Percentiles rank a stretch among this genome's conserved stretches.
Conservation (phyloP, 2,329 filamentous ascomycete species). For the Cercospora sesami region DNA sequence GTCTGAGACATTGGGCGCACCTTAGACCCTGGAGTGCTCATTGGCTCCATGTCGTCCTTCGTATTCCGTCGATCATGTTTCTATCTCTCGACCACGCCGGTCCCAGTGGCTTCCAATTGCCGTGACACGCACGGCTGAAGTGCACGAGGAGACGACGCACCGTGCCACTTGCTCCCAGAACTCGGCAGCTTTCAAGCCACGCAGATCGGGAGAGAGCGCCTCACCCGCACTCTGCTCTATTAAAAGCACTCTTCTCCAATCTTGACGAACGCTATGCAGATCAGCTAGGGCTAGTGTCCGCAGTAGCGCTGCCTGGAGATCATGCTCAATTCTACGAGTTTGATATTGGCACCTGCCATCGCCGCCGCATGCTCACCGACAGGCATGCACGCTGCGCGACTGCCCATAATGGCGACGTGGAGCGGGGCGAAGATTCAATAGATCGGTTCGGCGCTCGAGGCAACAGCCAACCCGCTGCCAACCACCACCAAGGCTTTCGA, state of each 20-base stretch:
- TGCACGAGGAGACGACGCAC: neutral
- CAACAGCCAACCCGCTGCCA: neutral
- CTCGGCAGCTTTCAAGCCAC: neutral
- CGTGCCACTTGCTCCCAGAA: neutral
- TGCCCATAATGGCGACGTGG: neutral
- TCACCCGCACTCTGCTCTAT: slow-evolving; percentile 1
- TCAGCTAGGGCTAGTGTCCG: slow-evolving; percentile 6
- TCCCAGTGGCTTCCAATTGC: neutral
- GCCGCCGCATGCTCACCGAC: neutral
- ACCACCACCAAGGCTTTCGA: neutral
- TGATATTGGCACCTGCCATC: neutral
- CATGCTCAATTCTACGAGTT: neutral
- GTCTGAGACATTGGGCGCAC: slow-evolving; percentile 3
- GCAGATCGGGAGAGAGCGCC: slow-evolving; percentile 8
- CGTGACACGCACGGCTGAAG: neutral
- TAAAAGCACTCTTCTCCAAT: slow-evolving; percentile 7
- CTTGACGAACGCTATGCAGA: slow-evolving; percentile 6
- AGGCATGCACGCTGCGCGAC: neutral
- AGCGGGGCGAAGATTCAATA: neutral
- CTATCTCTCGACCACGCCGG: neutral
- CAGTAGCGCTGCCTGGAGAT: neutral
- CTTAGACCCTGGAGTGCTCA: neutral
- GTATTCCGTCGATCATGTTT: neutral
- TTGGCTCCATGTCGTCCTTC: neutral
- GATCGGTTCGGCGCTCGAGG: neutral